Base-by-base conservation (phyloP, 352 stramenopile species). In the Discostella stelligera region DNA sequence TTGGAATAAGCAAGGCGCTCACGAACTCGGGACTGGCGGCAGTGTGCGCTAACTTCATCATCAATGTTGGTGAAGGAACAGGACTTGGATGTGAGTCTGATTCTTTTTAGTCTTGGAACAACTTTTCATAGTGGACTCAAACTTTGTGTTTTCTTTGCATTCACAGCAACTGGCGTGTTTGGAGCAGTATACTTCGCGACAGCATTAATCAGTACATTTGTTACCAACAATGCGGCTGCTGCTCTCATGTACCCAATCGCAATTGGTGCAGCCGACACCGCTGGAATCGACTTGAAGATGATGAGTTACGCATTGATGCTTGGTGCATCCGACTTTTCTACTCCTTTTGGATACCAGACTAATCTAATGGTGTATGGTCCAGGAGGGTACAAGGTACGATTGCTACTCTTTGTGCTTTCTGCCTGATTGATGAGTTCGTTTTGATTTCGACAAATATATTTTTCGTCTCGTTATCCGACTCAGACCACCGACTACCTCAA, bases 151-250 rank as follows among this genome's bases (percentile, higher is more conserved):
- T 55, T 55, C 2, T 4, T 21, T 3, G 27, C 0, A 60, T 37
- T 39, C 20, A 41, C 52, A 50, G 71, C 79, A 46, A 79, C 84
- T 70, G 86, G 86, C 14, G 58, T 90, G 16, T 83, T 85, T 30
- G 86, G 75, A 48, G 75, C 84, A 25, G 83, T 92, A 0, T 90
- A 92, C 41, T 71, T 92, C 66, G 84, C 82, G 20, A 90, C 84
- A 23, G 83, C 88, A 54, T 60, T 92, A 18, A 90, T 92, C 23
- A 88, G 74, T 55, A 85, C 83, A 52, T 66, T 90, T 21, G 79
- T 92, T 1, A 90, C 86, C 0, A 92, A 92, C 74, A 90, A 90
- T 68, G 86, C 86, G 27, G 86, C 85, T 27, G 85, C 85, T 14
- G 79, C 85, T 32, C 61, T 91, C 0, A 80, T 91, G 46, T 91